Percentiles rank a stretch among this genome's conserved stretches.
Conservation (phyloP, 495 filamentous ascomycete genomes). For the Penicillium cosmopolitanum region DNA sequence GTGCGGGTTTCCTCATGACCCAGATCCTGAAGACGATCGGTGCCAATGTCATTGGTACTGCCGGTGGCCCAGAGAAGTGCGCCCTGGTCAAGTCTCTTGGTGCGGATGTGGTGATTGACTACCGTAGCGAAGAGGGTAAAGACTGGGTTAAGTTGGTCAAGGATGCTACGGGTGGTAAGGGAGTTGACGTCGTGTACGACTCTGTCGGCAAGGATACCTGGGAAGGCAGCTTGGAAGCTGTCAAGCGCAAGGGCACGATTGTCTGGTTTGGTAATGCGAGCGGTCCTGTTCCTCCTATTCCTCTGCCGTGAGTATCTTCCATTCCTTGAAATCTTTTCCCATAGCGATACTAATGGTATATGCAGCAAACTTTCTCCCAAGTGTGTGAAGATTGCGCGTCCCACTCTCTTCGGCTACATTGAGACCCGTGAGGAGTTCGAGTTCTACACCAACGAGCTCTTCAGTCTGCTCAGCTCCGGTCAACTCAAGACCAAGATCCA, state of each 20-base stretch:
- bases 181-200: constrained; percentile 84
- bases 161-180: constrained; percentile 70
- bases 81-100: constrained; percentile 68
- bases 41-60: constrained; percentile 83
- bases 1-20: constrained; percentile 77
- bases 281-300: constrained; percentile 77
- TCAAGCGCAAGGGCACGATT: constrained; percentile 82
- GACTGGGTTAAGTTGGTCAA: constrained; percentile 66
- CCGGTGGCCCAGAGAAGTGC: constrained; percentile 72
- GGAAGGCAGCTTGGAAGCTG: constrained; percentile 75
- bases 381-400: constrained; percentile 79
- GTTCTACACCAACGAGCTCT: constrained; percentile 72
- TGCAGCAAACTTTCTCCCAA: constrained; percentile 65
- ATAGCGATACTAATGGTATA: neutral
- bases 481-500: constrained; percentile 77
- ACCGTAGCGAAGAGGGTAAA: constrained; percentile 64
- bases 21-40: constrained; percentile 76
- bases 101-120: constrained; percentile 75
- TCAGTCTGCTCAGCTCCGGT: constrained; percentile 66
- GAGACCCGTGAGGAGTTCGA: constrained; percentile 76
- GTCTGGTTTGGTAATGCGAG: constrained; percentile 88
- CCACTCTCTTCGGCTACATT: constrained; percentile 75
- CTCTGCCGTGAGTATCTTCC: constrained; percentile 56
- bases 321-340: neutral
- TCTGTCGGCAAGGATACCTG: constrained; percentile 88